Base-by-base conservation (phyloP, 345 rosid species). In the Noccaea caerulescens region DNA sequence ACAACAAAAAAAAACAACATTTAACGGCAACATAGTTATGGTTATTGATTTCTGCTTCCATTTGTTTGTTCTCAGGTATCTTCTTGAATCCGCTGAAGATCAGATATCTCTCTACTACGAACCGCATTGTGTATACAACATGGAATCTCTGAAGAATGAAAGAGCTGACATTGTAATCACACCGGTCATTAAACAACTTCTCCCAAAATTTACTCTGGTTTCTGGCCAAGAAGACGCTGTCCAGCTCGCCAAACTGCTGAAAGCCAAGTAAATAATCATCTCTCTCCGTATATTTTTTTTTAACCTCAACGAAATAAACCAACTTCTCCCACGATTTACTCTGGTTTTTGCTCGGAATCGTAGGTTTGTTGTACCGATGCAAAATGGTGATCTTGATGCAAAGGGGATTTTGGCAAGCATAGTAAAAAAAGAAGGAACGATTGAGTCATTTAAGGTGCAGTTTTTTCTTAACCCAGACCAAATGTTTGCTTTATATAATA, bases 211-310 rank as follows among this genome's bases (percentile, higher is more conserved):
- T 74, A 90, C 94, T 33, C 80, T 93, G 73, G 97, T 91, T 72
- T 93, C 88, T 3, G 98, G 98, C 58, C 97, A 90, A 87, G 94
- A 93, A 85, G 97, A 93, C 62, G 97, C 97, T 4, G 87, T 93
- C 57, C 83, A 78, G 79, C 89, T 93, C 13, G 94, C 98, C 16
- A 93, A 86, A 79, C 54, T 85, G 71, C 78, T 93, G 57, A 38
- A 80, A 53, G 98, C 94, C 80, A 93, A 77, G 96, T 93, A 88
- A 52, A 4, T 3, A 53, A 3, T 37, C n/a, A 54, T 39, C 68
- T 20, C n/a, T 57, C 13, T 58, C 33, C 46, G 18, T 16, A 16
- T 9, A 11, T 13, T 4, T 27, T 51, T 23, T n/a, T 58, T 5
- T 32, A 58, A 27, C 25, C 56, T 18, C 30, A 27, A 27, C 30